Conservation (phyloP, 169 alveolate genomes). For the Blepharisma undulans region DNA sequence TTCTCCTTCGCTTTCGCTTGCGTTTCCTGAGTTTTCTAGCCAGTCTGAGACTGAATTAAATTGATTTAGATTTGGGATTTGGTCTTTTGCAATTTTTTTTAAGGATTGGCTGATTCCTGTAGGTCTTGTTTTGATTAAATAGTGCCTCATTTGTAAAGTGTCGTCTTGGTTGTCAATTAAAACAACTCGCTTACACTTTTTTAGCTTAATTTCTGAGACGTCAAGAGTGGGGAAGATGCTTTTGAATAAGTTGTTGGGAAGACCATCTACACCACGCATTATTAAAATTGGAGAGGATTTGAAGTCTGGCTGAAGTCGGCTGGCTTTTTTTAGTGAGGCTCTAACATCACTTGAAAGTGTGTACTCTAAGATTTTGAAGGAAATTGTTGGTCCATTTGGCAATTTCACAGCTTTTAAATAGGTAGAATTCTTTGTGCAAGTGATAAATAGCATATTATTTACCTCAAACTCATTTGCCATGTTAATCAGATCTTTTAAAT, state of each 20-base stretch:
- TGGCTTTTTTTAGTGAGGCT: conserved; percentile 51
- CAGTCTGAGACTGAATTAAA: conserved; percentile 74
- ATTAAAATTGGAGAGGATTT: conserved; percentile 76
- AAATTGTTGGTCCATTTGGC: conserved; percentile 82
- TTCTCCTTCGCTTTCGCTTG: conserved; percentile 55
- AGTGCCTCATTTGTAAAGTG: conserved; percentile 73
- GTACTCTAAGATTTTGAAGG: conserved; percentile 68
- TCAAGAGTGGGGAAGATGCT: conserved; percentile 6
- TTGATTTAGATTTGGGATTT: conserved; percentile 60
- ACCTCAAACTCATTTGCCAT: conserved; percentile 70
- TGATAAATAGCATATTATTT: conserved; percentile 73
- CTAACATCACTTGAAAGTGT: conserved; percentile 69
- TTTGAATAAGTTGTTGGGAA: conserved; percentile 69
- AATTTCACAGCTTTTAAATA: conserved; percentile 73
- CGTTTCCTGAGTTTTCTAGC: conserved; percentile 57
- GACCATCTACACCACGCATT: conserved; percentile 71
- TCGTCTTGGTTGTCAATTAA: conserved; percentile 56
- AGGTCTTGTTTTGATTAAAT: conserved; percentile 67
- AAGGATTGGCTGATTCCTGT: conserved; percentile 71
- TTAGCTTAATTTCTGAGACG: conserved; percentile 56
- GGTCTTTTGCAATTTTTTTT: conserved; percentile 63
- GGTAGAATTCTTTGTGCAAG: conserved; percentile 68
- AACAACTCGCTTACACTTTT: conserved; percentile 76
- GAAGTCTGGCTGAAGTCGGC: conserved; percentile 51
- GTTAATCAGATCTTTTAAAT: conserved; percentile 70